Base-by-base conservation (phyloP, 2,329 filamentous ascomycete species). In the Aureobasidium sp. region DNA sequence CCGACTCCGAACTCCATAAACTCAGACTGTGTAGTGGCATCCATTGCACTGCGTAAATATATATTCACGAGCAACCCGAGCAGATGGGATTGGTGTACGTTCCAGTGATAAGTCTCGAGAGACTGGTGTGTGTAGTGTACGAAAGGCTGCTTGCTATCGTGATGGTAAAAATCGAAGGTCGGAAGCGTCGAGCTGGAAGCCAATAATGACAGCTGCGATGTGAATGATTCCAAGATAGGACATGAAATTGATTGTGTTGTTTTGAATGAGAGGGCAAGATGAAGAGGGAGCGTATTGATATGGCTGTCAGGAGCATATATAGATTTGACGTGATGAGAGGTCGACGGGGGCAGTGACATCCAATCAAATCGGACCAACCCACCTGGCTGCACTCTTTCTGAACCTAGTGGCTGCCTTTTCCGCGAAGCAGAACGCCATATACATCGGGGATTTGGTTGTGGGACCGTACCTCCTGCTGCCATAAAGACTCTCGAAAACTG, bases 361-460 rank as follows among this genome's bases (percentile, higher is more conserved):
- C 59, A 62, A 62, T 62, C 47, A 53, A 42, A 62, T 16, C 10
- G 18, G 31, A 51, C 59, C 59, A 62, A 62, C 59, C 36, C 11
- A 47, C 29, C 20, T 51, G 16, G 33, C 47, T 38, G 31, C 45
- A 62, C 31, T 62, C 47, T n/a, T 45, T 53, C 36, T 43, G 15
- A 45, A n/a, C n/a, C 42, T 43, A 27, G 25, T 31, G 36, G 25
- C 23, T 42, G 47, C 47, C 33, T 53, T 43, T 51, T 53, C n/a
- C 59, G 47, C 59, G 40, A 62, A 42, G 18, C 36, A 53, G 47
- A 62, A 53, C 47, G 47, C 36, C 47, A 16, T 40, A 47, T 47
- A 53, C 18, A 16, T 62, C 45, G 59, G 38, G 59, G 59, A 38
- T 53, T 16, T 48, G 45, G 43, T 50, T 27, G 31, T n/a, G 31